phyloP scores from a whole-genome alignment of 768 basidiomycete species.

The Tulasnella sp. region DNA sequence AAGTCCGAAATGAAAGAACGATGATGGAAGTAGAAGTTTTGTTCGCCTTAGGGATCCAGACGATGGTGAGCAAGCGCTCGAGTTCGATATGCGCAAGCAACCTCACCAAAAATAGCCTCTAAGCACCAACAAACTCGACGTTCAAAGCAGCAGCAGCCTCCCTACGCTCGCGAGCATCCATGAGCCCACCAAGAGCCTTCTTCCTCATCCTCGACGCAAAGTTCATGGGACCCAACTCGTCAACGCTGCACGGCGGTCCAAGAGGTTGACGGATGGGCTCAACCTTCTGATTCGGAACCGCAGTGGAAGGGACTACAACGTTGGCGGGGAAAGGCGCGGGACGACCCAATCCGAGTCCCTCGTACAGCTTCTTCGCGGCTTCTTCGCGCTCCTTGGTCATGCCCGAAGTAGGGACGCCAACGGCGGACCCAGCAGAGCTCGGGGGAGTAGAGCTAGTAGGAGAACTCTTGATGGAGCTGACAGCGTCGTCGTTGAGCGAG shows the following conservation, averaged over 20 bases:
- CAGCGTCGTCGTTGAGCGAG: neutral
- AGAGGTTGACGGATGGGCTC: slow-evolving; percentile 60
- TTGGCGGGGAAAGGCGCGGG: slow-evolving; percentile 28
- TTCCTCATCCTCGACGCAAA: slow-evolving; percentile 78
- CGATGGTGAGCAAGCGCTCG: neutral
- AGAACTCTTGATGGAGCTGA: slow-evolving; percentile 32
- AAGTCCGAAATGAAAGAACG: neutral
- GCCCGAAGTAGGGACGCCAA: slow-evolving; percentile 36
- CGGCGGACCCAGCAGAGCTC: slow-evolving; percentile 36
- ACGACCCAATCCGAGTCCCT: slow-evolving; percentile 77
- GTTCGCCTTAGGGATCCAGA: neutral
- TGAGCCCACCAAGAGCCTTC: slow-evolving; percentile 73
- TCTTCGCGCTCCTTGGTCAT: slow-evolving; percentile 54
- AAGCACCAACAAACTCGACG: slow-evolving; percentile 44
- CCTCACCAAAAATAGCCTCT: neutral
- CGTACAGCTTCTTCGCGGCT: slow-evolving; percentile 75
- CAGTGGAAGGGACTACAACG: slow-evolving; percentile 35
- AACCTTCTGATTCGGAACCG: slow-evolving; percentile 22
- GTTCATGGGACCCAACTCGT: slow-evolving; percentile 80
- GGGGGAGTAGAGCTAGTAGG: slow-evolving; percentile 67
- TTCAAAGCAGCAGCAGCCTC: slow-evolving; percentile 31
- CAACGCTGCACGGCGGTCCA: slow-evolving; percentile 76
- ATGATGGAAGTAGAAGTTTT: neutral
- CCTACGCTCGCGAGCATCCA: slow-evolving; percentile 70
- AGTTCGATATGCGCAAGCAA: neutral